These are phyloP conservation scores for Marasmius tenuissimus DNA, from an alignment of 1,284 basidiomycete species.

Conservation along the genomic window DNA sequence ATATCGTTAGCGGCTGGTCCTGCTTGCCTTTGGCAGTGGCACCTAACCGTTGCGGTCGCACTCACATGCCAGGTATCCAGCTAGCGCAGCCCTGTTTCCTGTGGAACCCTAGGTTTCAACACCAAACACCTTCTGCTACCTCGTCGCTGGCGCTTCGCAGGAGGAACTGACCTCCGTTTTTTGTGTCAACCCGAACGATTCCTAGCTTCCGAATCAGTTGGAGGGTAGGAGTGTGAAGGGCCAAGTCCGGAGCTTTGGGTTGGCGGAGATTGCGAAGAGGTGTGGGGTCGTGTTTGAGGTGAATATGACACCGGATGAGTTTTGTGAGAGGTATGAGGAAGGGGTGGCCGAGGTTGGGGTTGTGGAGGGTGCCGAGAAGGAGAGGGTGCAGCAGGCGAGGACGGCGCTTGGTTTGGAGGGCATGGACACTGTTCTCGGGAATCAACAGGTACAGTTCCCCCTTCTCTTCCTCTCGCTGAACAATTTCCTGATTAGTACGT, in stretches of 20 bases:
- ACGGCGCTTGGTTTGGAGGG: conserved; percentile 69
- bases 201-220: conserved; percentile 90
- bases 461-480: not conserved
- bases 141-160: conserved; percentile 83
- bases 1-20: too few species aligned
- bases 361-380: conserved; percentile 49
- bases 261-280: conserved; percentile 78
- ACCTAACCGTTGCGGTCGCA: too few species aligned
- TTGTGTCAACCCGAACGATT: conserved; percentile 93
- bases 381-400: conserved; percentile 60
- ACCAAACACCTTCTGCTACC: conserved; percentile 97
- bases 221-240: conserved; percentile 92
- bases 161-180: conserved; percentile 89
- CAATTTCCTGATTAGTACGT: not conserved
- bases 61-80: too few species aligned
- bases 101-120: too few species aligned
- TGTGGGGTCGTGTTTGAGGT: conserved; percentile 76
- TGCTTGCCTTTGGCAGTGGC: too few species aligned
- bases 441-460: conserved; percentile 63
- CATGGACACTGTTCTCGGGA: conserved; percentile 77
- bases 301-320: conserved; percentile 86
- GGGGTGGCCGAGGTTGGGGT: conserved; percentile 51
- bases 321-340: too few species aligned
- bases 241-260: conserved; percentile 82
- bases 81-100: conserved; percentile 97